Conservation (phyloP, 805 yeast species). For the Starmera quercuum region DNA sequence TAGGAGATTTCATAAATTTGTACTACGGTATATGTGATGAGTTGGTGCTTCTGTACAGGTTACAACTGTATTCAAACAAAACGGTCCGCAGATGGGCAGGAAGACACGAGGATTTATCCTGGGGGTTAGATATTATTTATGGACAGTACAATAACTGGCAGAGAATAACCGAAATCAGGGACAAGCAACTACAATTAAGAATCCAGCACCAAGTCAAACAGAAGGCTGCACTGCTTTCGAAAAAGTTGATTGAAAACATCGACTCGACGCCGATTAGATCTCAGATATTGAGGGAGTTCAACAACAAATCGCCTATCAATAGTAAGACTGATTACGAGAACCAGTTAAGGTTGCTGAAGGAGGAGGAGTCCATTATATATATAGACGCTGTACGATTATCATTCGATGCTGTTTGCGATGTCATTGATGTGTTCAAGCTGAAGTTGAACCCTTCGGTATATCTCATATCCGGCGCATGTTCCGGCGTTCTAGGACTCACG, state of each 20-base stretch:
- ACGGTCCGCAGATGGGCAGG: conserved; percentile 31
- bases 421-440: conserved; percentile 36
- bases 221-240: conserved; percentile 38
- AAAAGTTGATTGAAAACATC: conserved; percentile 24
- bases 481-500: conserved; percentile 17
- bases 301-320: conserved; percentile 11
- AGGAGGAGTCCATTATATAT: conserved; percentile 27
- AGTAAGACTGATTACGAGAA: conserved; percentile 6
- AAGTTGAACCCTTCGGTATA: conserved; percentile 18
- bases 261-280: conserved; percentile 20
- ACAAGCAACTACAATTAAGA: conserved; percentile 43
- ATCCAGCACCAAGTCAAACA: conserved; percentile 57
- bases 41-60: conserved; percentile 44
- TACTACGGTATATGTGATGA: conserved; percentile 67
- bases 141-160: conserved; percentile 45
- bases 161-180: conserved; percentile 32
- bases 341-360: conserved; percentile 25
- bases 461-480: conserved; percentile 12
- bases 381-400: conserved; percentile 34
- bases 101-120: conserved; percentile 56
- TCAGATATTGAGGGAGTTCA: conserved; percentile 23
- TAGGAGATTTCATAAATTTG: conserved; percentile 45
- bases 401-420: conserved; percentile 41
- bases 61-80: conserved; percentile 36
- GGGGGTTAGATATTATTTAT: conserved; percentile 60